Evolutionary conservation across 129 eudicot species (phyloP).

Genomic region (sunflower (Helianthus annuus)): DNA sequence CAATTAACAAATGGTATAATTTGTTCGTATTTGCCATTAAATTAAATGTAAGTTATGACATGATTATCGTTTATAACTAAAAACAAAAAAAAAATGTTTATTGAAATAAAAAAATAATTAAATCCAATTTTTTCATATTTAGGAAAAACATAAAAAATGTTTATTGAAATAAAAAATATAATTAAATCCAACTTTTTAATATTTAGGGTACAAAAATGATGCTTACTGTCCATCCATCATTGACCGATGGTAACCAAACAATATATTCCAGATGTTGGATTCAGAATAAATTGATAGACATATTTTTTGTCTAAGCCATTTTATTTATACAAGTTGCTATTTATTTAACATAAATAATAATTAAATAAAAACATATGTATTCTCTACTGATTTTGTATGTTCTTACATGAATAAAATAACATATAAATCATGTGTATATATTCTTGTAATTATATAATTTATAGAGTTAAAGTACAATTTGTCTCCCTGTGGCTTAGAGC

Average conservation of each 20-base stretch:
- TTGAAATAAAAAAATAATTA: background rate
- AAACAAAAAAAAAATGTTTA: background rate
- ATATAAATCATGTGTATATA: background rate
- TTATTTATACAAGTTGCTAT: background rate
- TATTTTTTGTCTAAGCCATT: background rate
- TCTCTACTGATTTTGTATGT: background rate
- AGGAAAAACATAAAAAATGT: background rate
- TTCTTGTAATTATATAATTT: background rate
- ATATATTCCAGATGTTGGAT: conserved; percentile 20
- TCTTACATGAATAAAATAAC: background rate
- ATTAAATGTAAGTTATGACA: too few species aligned
- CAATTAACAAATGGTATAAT: too few species aligned
- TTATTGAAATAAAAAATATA: background rate
- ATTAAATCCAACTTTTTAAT: background rate
- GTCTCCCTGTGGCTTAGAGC: too few species aligned
- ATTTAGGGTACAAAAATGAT: conserved; percentile 12
- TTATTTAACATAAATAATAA: background rate
- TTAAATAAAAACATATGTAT: background rate
- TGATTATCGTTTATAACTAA: too few species aligned
- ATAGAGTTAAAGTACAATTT: background rate
- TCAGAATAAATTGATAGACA: background rate
- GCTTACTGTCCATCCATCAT: conserved; percentile 15
- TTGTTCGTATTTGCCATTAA: too few species aligned
- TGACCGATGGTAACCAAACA: conserved; percentile 9
- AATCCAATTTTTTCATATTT: background rate